Conservation (phyloP, 192 early-diverging fungal species). For the Coemansia brasiliensis region DNA sequence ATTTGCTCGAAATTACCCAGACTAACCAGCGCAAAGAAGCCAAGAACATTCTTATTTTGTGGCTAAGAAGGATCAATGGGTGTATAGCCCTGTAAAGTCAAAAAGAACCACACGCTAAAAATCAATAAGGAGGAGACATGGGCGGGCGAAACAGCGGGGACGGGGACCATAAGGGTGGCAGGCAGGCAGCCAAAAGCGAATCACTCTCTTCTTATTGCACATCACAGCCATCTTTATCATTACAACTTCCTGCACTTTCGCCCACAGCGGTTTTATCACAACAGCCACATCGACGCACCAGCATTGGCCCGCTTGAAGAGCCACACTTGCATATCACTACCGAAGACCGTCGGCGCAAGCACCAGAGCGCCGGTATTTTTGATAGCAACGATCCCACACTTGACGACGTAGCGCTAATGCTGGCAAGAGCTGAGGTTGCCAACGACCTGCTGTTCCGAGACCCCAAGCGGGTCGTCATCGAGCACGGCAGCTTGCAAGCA, state of each 20-base stretch:
- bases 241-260: conserved; percentile 6
- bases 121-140: neutral
- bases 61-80: neutral
- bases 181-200: neutral
- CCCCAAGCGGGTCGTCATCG: conserved; percentile 47
- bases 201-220: neutral
- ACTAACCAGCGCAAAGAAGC: too few species aligned
- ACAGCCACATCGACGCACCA: conserved; percentile 9
- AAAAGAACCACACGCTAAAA: neutral
- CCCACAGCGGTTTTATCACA: neutral
- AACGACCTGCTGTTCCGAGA: conserved; percentile 41
- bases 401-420: conserved; percentile 24
- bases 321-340: neutral
- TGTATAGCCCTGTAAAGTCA: neutral
- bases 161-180: neutral
- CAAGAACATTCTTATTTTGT: neutral
- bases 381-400: conserved; percentile 6
- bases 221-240: neutral
- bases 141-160: conserved; percentile 17
- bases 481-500: conserved; percentile 29
- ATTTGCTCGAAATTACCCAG: too few species aligned
- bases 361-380: neutral
- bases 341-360: neutral
- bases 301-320: conserved; percentile 1
- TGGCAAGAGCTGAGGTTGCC: conserved; percentile 41